phyloP scores from a whole-genome alignment of 192 early-diverging fungal genomes.

The Coemansia nantahalensis region DNA sequence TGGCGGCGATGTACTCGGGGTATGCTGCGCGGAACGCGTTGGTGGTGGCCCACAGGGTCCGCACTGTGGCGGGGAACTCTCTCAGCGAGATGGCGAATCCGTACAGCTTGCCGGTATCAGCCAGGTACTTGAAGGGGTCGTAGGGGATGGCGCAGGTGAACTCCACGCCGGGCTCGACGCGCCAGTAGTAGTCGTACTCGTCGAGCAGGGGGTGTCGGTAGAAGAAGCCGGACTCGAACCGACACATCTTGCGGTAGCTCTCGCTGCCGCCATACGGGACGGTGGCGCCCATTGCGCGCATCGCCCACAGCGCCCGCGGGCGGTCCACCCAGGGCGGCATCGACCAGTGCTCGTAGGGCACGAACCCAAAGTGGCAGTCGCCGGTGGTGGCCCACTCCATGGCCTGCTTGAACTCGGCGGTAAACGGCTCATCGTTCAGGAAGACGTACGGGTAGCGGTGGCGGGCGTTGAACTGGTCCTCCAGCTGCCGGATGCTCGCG shows the following conservation, averaged over 20 bases:
- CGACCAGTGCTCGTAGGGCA: constrained; percentile 72
- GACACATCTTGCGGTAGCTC: constrained; percentile 66
- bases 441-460: constrained; percentile 84
- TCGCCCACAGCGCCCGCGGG: constrained; percentile 9
- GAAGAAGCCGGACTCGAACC: constrained; percentile 71
- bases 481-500: constrained; percentile 61
- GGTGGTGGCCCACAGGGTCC: constrained; percentile 55
- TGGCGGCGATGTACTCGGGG: constrained; percentile 5
- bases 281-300: constrained; percentile 7
- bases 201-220: constrained; percentile 64
- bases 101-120: constrained; percentile 69
- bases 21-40: constrained; percentile 49
- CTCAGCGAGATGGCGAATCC: constrained; percentile 60
- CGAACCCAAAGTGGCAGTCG: constrained; percentile 59
- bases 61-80: constrained; percentile 58
- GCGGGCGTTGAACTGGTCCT: constrained; percentile 73
- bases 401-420: constrained; percentile 60
- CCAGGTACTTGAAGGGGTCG: constrained; percentile 78
- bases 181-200: constrained; percentile 80
- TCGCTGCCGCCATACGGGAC: constrained; percentile 63
- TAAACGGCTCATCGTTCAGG: constrained; percentile 74
- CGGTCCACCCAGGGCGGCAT: constrained; percentile 69
- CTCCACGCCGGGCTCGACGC: constrained; percentile 75
- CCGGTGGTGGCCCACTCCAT: constrained; percentile 56
- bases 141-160: constrained; percentile 71